These are phyloP conservation scores for Cercospora brassicicola DNA, from an alignment of 2,329 filamentous ascomycete species.

Conservation along the genomic window DNA sequence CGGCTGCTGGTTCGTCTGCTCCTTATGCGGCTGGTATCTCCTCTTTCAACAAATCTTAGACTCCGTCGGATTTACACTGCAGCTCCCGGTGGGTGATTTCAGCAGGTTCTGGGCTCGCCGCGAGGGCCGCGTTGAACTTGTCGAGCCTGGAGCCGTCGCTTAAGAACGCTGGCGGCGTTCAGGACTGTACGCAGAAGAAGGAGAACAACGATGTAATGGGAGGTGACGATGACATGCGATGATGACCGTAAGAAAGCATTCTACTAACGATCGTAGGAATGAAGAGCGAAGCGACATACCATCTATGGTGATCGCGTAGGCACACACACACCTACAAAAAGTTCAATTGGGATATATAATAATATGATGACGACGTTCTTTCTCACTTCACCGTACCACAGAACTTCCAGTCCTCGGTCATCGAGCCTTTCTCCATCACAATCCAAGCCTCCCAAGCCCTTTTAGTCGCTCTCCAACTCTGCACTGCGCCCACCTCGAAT, in stretches of 20 bases:
- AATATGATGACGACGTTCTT: neutral
- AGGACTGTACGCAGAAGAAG: too few species aligned
- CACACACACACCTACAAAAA: neutral
- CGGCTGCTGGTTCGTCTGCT: conserved; percentile 18
- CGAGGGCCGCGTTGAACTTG: neutral
- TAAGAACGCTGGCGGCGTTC: neutral
- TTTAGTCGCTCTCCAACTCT: neutral
- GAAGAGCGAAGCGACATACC: neutral
- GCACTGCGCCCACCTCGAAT: neutral
- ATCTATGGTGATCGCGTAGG: neutral
- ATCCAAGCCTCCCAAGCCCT: neutral
- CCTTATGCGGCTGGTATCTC: conserved; percentile 38
- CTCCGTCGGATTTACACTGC: conserved; percentile 14
- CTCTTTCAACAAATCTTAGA: conserved; percentile 36
- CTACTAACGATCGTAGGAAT: neutral
- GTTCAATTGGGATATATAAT: neutral
- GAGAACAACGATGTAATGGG: neutral
- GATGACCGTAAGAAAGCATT: neutral
- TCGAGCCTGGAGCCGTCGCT: neutral
- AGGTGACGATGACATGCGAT: neutral
- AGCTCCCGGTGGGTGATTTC: conserved; percentile 25
- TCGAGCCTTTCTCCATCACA: neutral
- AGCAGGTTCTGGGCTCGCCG: conserved; percentile 15
- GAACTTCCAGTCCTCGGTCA: neutral
- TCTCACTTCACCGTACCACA: neutral